These are phyloP conservation scores for Penicillium sp. DNA, from an alignment of 2,329 filamentous ascomycete species.

Conservation along the genomic window DNA sequence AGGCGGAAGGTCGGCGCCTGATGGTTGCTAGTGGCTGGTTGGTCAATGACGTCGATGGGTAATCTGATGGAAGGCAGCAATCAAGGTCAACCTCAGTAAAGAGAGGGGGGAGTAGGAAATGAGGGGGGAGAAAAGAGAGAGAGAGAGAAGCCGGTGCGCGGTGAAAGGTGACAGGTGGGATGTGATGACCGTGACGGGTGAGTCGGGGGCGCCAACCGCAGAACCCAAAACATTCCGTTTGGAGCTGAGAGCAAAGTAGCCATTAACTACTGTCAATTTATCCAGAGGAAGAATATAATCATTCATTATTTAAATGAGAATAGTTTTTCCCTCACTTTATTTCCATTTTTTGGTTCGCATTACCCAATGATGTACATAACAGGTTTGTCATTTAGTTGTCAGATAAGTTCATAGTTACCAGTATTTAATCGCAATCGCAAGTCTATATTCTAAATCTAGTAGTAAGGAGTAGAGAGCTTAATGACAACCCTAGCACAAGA, in stretches of 20 bases:
- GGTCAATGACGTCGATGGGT: constrained; percentile 24
- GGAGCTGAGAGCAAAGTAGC: too few relatives aligned
- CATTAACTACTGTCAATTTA: too few relatives aligned
- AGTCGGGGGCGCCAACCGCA: constrained; percentile 17
- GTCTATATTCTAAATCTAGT: constrained; percentile 3
- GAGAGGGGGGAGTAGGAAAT: neutral
- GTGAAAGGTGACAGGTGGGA: constrained; percentile 24
- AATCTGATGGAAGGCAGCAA: neutral
- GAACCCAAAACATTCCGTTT: neutral
- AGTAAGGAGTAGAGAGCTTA: constrained; percentile 28
- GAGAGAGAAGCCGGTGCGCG: neutral
- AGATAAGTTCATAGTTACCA: too few relatives aligned
- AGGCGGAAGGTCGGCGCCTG: constrained; percentile 25
- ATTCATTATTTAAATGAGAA: too few relatives aligned
- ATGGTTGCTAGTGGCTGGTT: constrained; percentile 7
- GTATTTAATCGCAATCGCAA: neutral
- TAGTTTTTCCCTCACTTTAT: too few relatives aligned
- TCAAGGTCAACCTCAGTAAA: neutral
- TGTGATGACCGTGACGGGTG: constrained; percentile 23
- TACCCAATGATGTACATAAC: too few relatives aligned
- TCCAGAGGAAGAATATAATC: too few relatives aligned
- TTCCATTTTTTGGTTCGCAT: too few relatives aligned
- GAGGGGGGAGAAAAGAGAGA: neutral
- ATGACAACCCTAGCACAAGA: constrained; percentile 22
- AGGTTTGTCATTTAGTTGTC: too few relatives aligned